phyloP scores from a whole-genome alignment of 2,329 filamentous ascomycete species.

The Cercospora brassicicola region DNA sequence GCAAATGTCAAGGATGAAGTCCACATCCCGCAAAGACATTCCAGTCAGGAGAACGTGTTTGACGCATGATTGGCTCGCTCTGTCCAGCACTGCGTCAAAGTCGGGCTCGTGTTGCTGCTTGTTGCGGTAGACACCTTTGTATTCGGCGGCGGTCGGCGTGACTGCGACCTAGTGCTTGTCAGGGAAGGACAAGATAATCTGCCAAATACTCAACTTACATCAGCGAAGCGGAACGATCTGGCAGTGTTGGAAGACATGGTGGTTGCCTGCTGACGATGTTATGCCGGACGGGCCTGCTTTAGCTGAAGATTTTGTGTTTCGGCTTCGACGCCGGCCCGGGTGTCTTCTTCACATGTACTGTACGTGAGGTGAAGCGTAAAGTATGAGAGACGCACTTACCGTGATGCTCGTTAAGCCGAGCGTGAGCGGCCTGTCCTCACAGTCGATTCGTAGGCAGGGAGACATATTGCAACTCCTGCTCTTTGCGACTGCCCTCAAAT shows the following conservation, averaged over 20 bases:
- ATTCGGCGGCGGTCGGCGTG: conserved; percentile 44
- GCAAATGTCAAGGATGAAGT: conserved; percentile 33
- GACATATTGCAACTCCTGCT: neutral
- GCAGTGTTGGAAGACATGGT: neutral
- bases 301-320: neutral
- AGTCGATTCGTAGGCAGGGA: neutral
- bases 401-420: neutral
- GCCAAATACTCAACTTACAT: neutral
- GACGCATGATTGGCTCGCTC: conserved; percentile 46
- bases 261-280: neutral
- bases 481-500: neutral
- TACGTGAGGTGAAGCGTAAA: neutral
- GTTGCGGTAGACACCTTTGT: conserved; percentile 53
- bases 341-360: neutral
- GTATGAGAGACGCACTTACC: neutral
- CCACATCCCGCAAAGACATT: conserved; percentile 47
- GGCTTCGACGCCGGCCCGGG: neutral
- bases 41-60: conserved; percentile 43
- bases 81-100: conserved; percentile 46
- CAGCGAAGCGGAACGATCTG: neutral
- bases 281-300: neutral
- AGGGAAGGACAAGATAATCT: neutral
- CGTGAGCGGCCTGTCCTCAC: neutral
- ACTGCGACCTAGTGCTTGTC: conserved; percentile 34
- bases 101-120: conserved; percentile 53